Evolutionary conservation across 106 monocot genomes (phyloP).

Genomic region (Agapanthus africanus): DNA sequence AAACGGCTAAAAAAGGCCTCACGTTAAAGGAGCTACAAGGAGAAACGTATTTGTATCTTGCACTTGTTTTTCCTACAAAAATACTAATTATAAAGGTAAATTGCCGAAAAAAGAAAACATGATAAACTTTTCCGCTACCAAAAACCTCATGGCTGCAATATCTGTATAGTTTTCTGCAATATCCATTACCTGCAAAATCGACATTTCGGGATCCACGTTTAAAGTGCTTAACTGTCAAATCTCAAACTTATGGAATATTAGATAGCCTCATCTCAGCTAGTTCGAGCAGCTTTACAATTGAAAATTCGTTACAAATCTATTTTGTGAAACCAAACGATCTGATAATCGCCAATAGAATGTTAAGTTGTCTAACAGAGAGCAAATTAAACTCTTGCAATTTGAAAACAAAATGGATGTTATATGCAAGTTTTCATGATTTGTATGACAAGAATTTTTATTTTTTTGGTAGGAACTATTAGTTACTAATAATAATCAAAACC

Average conservation of each 20-base stretch:
- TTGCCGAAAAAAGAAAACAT: not conserved
- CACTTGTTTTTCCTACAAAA: not conserved
- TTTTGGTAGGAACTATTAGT: not conserved
- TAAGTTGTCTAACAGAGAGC: too few relatives aligned
- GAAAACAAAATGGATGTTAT: not conserved
- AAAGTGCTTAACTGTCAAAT: not conserved
- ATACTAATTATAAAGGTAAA: not conserved
- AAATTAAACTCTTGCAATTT: too few relatives aligned
- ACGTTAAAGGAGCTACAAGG: constrained; percentile 4
- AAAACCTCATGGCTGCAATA: too few relatives aligned
- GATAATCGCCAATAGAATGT: too few relatives aligned
- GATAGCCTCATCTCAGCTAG: too few relatives aligned
- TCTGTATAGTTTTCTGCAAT: too few relatives aligned
- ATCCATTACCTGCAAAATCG: not conserved
- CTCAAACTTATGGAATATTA: too few relatives aligned
- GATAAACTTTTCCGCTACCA: too few relatives aligned
- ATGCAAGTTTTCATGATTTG: not conserved
- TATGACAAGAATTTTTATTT: not conserved
- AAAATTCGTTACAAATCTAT: too few relatives aligned
- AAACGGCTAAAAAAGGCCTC: constrained; percentile 10
- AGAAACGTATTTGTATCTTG: constrained; percentile 8
- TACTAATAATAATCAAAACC: too few relatives aligned
- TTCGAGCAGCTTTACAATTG: too few relatives aligned
- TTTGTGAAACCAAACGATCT: too few relatives aligned
- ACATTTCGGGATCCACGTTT: not conserved